Base-by-base conservation (phyloP, 345 rosid species). In the Aegle marmelos region DNA sequence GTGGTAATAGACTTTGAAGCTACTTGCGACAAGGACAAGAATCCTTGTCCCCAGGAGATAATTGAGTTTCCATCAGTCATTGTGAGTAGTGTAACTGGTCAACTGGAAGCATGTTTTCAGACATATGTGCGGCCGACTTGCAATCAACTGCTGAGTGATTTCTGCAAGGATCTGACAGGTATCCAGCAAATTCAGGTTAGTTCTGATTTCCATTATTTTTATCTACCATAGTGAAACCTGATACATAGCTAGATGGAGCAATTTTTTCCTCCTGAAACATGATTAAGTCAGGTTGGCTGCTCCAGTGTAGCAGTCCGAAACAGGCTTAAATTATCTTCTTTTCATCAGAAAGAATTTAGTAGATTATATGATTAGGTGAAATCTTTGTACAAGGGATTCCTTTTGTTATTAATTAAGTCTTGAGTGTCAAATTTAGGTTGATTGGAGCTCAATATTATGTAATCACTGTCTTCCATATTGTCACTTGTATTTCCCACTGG, bases 1-100 rank as follows among this genome's bases (percentile, higher is more conserved):
- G 88, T 86, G 72, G 91, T 88, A 59, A 88, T 88, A 79, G 91
- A 88, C 73, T 88, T 88, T 74, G 91, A 88, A 83, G 91, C 91
- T 62, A 88, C 91, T 22, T 88, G 91, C 31, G 89, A 86, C 77
- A 88, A 82, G 80, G 91, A 84, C 60, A 83, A 75, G 76, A 83
- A 79, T 54, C 88, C 83, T 69, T 86, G 85, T 77, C 91, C 89
- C 3, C 89, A 86, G 75, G 91, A 88, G 83, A 88, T 88, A 30
- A 88, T 88, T 10, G 91, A 88, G 87, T 88, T 88, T 62, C 91
- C 91, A n/a, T 86, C 91, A 45, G 89, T 88, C 37, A 74, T 88
- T 9, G 89, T 88, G 68, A 88, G 80, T 62, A 79, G 89, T 70
- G 61, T 76, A 64, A 86, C 91, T 37, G 91, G 89, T 69, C 85